Conservation (phyloP, 2,329 filamentous ascomycete genomes). For the Ceratocystis destructans region DNA sequence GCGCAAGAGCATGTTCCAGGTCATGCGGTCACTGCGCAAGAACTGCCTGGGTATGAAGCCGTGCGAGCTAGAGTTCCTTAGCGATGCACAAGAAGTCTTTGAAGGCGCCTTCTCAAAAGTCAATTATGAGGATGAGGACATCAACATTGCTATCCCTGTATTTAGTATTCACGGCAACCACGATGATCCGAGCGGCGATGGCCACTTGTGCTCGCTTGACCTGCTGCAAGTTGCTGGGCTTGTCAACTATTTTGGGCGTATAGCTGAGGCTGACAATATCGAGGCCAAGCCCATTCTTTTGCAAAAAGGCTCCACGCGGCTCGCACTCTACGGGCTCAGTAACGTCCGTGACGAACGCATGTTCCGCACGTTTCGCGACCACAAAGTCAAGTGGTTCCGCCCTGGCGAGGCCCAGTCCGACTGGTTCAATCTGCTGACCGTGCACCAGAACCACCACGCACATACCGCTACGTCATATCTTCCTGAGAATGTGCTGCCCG, state of each 20-base stretch:
- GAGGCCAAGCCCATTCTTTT: conserved; percentile 80
- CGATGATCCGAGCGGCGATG: conserved; percentile 94
- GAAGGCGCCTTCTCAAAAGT: conserved; percentile 81
- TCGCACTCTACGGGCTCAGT: conserved; percentile 85
- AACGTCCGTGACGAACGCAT: conserved; percentile 93
- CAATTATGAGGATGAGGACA: conserved; percentile 95
- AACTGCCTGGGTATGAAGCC: conserved; percentile 94
- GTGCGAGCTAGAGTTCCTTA: conserved; percentile 86
- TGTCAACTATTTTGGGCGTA: conserved; percentile 90
- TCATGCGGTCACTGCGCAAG: conserved; percentile 85
- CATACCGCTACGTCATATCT: conserved; percentile 88
- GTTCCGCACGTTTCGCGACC: conserved; percentile 83
- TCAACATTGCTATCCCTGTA: conserved; percentile 92
- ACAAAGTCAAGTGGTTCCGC: conserved; percentile 85
- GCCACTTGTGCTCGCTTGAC: conserved; percentile 80
- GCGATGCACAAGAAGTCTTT: conserved; percentile 83
- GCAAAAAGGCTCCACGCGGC: conserved; percentile 84
- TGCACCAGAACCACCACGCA: conserved; percentile 92
- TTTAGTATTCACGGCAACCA: conserved; percentile 99
- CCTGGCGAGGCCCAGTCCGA: conserved; percentile 36
- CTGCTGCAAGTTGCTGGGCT: conserved; percentile 80
- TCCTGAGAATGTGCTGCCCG: conserved; percentile 81
- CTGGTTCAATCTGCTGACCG: conserved; percentile 91
- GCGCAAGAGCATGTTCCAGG: conserved; percentile 88
- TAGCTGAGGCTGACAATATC: conserved; percentile 86